phyloP scores from a whole-genome alignment of 108 stramenopile species.

The Nannochloropsis oceanica region DNA sequence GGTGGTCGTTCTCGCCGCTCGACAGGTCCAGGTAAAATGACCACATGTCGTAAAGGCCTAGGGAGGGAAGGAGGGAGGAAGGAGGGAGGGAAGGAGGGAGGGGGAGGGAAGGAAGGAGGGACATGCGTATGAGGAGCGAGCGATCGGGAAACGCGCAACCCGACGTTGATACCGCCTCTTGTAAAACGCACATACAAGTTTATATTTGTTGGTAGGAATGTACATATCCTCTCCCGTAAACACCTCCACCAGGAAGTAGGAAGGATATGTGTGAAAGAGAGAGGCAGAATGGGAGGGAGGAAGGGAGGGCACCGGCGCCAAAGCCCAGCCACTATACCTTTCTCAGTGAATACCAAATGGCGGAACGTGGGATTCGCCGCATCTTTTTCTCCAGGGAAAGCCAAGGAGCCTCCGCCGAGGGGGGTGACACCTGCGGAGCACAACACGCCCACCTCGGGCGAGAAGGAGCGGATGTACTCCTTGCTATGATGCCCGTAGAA shows the following conservation, averaged over 20 bases:
- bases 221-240: no score
- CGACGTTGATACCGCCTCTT: no score
- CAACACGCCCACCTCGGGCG: neutral
- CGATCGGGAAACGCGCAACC: no score
- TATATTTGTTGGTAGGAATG: no score
- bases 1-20: neutral
- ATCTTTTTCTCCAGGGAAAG: neutral
- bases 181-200: no score
- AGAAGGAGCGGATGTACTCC: neutral
- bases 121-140: neutral
- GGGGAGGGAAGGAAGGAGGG: neutral
- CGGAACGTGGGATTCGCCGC: neutral
- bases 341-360: neutral
- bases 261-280: neutral
- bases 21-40: neutral
- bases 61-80: neutral
- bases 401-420: neutral
- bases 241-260: neutral
- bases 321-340: neutral
- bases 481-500: neutral
- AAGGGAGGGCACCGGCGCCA: neutral
- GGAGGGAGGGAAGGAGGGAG: neutral
- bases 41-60: neutral
- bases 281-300: neutral
- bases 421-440: neutral